phyloP scores from a whole-genome alignment of 2,329 filamentous ascomycete genomes.

The Cyclaneusma minus region DNA sequence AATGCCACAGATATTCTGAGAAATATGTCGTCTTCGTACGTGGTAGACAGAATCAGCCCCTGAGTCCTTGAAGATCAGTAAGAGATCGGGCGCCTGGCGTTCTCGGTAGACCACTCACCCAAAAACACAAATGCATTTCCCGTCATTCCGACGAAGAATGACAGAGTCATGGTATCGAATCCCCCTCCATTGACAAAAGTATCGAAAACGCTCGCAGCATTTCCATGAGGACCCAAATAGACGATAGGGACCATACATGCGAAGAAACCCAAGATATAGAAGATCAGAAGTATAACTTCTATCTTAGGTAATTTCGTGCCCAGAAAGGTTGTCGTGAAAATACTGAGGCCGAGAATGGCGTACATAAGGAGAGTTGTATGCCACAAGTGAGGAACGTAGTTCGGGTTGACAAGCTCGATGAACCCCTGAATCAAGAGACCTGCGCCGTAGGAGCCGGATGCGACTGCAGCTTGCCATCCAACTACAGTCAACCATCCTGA shows the following conservation, averaged over 20 bases:
- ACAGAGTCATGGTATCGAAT: slow-evolving; percentile 26
- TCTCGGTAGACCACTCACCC: no score
- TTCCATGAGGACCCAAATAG: slow-evolving; percentile 16
- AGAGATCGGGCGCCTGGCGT: no score
- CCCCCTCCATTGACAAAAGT: slow-evolving; percentile 27
- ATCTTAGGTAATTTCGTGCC: slow-evolving; percentile 30
- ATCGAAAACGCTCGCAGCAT: slow-evolving; percentile 24
- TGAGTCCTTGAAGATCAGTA: slow-evolving; percentile 13
- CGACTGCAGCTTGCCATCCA: slow-evolving; percentile 25
- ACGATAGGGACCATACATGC: slow-evolving; percentile 21
- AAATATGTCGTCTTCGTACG: no score
- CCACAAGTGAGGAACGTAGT: slow-evolving; percentile 25
- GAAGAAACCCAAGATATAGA: slow-evolving; percentile 28
- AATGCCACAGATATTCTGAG: no score
- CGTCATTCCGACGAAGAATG: slow-evolving; percentile 29
- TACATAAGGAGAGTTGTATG: slow-evolving; percentile 32
- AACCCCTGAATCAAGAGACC: slow-evolving; percentile 32
- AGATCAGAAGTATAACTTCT: slow-evolving; percentile 31
- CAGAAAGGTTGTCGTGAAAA: slow-evolving; percentile 34
- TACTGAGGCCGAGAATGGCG: slow-evolving; percentile 26
- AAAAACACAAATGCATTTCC: slow-evolving; percentile 22
- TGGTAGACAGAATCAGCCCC: slow-evolving; percentile 13
- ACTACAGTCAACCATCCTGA: slow-evolving; percentile 34
- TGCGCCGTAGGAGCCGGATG: slow-evolving; percentile 24
- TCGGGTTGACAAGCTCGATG: slow-evolving; percentile 22